Percentiles rank a stretch among this genome's conserved stretches.
phyloP scores from a whole-genome alignment of 2,329 filamentous ascomycete species.

The Apiospora pterosperma region DNA sequence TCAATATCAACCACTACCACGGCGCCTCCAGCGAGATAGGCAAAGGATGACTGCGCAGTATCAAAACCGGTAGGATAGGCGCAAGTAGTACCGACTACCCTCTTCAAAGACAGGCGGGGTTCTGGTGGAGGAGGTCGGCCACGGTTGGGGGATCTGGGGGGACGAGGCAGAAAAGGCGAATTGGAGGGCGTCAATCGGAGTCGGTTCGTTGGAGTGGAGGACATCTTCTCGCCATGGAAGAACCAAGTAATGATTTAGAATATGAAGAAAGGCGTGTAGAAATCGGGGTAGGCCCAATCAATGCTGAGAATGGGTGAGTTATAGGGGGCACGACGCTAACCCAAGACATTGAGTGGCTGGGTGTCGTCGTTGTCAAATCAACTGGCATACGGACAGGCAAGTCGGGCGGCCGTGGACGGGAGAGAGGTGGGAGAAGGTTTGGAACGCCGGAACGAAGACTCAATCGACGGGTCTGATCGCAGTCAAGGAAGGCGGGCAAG shows the following conservation, averaged over 20 bases:
- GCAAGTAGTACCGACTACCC: constrained; percentile 90
- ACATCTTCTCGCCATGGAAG: constrained; percentile 55
- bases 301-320: constrained; percentile 2
- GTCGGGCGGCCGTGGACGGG: neutral
- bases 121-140: constrained; percentile 45
- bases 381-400: neutral
- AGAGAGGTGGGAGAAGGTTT: neutral
- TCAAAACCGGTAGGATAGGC: constrained; percentile 83
- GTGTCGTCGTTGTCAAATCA: neutral
- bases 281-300: neutral
- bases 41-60: constrained; percentile 73
- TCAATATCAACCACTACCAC: constrained; percentile 85
- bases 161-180: constrained; percentile 64
- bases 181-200: constrained; percentile 73
- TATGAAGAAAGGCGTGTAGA: neutral
- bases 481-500: neutral
- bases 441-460: neutral
- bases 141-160: constrained; percentile 60
- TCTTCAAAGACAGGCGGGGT: constrained; percentile 67
- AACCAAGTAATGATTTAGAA: constrained; percentile 1
- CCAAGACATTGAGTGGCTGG: constrained; percentile 1
- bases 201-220: constrained; percentile 56
- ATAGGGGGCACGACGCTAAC: neutral
- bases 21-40: constrained; percentile 88
- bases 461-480: neutral